phyloP scores from a whole-genome alignment of 805 yeast genomes.

The Kazachstania bromeliacearum region DNA sequence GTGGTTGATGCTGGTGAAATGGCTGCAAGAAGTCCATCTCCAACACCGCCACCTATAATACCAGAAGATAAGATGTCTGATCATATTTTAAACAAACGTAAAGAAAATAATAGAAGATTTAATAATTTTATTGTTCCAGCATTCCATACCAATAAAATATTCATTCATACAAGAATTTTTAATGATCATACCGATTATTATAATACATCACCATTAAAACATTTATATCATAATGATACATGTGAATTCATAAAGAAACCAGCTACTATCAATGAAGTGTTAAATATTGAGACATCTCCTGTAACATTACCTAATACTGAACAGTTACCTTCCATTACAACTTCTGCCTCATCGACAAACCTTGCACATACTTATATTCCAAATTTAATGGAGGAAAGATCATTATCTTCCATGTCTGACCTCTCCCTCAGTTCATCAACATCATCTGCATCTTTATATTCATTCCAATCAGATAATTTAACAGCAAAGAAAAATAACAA shows the following conservation, averaged over 20 bases:
- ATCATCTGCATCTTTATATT: slow-evolving; percentile 6
- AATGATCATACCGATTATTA: slow-evolving; percentile 28
- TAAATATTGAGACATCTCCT: slow-evolving; percentile 3
- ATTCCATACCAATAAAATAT: neutral
- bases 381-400: slow-evolving; percentile 3
- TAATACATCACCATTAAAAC: slow-evolving; percentile 28
- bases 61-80: neutral
- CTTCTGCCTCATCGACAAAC: neutral
- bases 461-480: slow-evolving; percentile 6
- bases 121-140: slow-evolving; percentile 1
- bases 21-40: neutral
- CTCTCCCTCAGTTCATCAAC: slow-evolving; percentile 3
- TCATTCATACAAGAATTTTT: slow-evolving; percentile 20
- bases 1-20: neutral
- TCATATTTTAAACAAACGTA: neutral
- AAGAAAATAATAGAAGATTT: neutral
- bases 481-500: slow-evolving; percentile 2
- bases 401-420: slow-evolving; percentile 5
- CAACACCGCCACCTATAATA: neutral
- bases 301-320: neutral
- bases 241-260: slow-evolving; percentile 6
- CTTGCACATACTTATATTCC: neutral
- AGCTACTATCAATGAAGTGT: slow-evolving; percentile 5
- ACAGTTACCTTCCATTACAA: slow-evolving; percentile 1
- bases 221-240: slow-evolving; percentile 20